Percentiles rank a stretch among this genome's conserved stretches.
Evolutionary conservation across 805 yeast genomes (phyloP).

Genomic region (Barnettozyma sp.): DNA sequence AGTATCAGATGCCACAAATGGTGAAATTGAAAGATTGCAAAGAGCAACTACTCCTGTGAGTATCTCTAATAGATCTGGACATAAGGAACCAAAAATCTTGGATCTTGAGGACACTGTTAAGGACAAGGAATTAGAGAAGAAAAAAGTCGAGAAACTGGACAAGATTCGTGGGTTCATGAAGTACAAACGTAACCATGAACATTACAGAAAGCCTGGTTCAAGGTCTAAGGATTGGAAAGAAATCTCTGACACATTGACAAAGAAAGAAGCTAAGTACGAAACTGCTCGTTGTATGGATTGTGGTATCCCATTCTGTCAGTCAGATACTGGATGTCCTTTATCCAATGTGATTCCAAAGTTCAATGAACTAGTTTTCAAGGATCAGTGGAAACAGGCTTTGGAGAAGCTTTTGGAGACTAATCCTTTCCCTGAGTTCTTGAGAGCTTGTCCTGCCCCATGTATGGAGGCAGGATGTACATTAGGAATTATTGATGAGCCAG

Average conservation of each 20-base stretch:
- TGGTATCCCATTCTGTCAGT: constrained; percentile 98
- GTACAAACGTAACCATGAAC: constrained; percentile 83
- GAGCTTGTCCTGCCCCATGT: constrained; percentile 99
- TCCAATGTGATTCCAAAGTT: constrained; percentile 96
- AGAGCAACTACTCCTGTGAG: constrained; percentile 12
- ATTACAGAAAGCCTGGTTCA: constrained; percentile 67
- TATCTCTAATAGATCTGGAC: constrained; percentile 28
- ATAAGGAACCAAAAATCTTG: constrained; percentile 71
- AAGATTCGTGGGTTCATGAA: constrained; percentile 89
- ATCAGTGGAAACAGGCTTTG: constrained; percentile 90
- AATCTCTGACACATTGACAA: constrained; percentile 69
- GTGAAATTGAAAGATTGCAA: constrained; percentile 52
- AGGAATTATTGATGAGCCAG: constrained; percentile 91
- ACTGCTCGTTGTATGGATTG: constrained; percentile 99
- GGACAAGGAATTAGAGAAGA: constrained; percentile 58
- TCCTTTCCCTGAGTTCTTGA: constrained; percentile 97
- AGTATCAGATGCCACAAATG: constrained; percentile 74
- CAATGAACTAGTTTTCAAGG: constrained; percentile 93
- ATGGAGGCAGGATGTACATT: constrained; percentile 87
- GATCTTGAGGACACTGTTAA: constrained; percentile 86
- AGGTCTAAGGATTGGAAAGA: constrained; percentile 92
- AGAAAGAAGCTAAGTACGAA: constrained; percentile 82
- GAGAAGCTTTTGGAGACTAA: constrained; percentile 91
- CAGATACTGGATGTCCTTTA: constrained; percentile 97
- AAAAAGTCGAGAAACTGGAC: constrained; percentile 61